phyloP scores from a whole-genome alignment of 306 rosid genomes.

The Lupinus albus region DNA sequence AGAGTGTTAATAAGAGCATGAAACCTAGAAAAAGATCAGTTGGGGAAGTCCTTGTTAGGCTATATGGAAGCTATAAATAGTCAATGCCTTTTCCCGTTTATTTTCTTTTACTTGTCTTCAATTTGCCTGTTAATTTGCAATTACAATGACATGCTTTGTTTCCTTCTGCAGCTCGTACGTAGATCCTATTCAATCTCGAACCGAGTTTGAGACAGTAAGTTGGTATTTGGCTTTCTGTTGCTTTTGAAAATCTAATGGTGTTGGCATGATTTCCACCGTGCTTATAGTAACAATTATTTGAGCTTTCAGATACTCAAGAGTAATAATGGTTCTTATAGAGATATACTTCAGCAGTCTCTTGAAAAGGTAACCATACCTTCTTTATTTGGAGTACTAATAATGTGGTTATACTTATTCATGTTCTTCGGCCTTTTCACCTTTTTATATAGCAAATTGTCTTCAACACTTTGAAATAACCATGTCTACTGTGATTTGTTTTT shows the following conservation, averaged over 20 bases:
- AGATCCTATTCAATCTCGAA: constrained; percentile 58
- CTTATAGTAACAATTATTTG: constrained; percentile 17
- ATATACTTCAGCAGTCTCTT: constrained; percentile 53
- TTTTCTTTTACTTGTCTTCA: constrained; percentile 17
- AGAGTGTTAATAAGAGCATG: constrained; percentile 26
- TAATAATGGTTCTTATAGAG: constrained; percentile 42
- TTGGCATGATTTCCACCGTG: constrained; percentile 24
- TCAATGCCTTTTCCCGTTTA: constrained; percentile 38
- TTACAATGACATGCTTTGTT: constrained; percentile 11
- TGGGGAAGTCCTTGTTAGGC: constrained; percentile 61
- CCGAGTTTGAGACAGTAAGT: constrained; percentile 61
- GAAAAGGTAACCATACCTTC: constrained; percentile 46
- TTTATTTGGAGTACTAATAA: constrained; percentile 15
- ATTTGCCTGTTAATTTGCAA: neutral
- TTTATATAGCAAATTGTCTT: constrained; percentile 31
- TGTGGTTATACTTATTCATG: neutral
- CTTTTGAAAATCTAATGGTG: constrained; percentile 22
- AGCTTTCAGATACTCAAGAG: constrained; percentile 54
- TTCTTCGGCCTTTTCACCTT: constrained; percentile 19
- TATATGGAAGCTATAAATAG: constrained; percentile 69
- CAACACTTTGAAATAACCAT: neutral
- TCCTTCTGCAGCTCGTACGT: constrained; percentile 58
- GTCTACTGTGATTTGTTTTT: neutral
- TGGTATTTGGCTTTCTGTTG: constrained; percentile 25
- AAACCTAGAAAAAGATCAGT: constrained; percentile 47